These are phyloP conservation scores for Talaromyces trachyspermus DNA, from an alignment of 495 filamentous ascomycete species.

Conservation along the genomic window DNA sequence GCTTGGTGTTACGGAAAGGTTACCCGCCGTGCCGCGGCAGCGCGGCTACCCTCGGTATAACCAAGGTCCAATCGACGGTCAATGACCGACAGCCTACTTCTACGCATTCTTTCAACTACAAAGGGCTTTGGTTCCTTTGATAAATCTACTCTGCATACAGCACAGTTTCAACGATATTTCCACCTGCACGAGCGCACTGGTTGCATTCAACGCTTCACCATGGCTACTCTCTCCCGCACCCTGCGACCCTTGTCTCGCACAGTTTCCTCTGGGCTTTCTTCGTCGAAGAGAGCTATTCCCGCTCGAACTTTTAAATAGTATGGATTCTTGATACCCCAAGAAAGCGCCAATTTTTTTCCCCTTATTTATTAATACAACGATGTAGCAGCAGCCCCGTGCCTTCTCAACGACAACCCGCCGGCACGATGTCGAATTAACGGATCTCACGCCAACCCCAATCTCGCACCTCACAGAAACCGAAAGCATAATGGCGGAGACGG, in stretches of 20 bases:
- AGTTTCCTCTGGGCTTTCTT: conserved; percentile 32
- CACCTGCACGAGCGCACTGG: no score
- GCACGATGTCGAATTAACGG: conserved; percentile 55
- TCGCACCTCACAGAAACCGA: conserved; percentile 89
- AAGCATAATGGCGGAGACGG: conserved; percentile 76
- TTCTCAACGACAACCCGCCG: conserved; percentile 63
- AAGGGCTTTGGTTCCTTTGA: no score
- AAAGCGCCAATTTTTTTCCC: neutral
- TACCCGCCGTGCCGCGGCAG: no score
- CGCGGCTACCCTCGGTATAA: no score
- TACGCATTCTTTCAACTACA: no score
- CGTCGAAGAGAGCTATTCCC: conserved; percentile 33
- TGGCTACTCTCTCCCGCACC: conserved; percentile 63
- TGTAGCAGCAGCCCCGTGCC: conserved; percentile 46
- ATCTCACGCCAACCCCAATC: conserved; percentile 84
- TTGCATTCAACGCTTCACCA: no score
- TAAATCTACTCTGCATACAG: no score
- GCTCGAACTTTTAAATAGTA: conserved; percentile 40
- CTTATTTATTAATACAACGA: neutral
- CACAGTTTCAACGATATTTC: no score
- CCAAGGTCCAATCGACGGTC: no score
- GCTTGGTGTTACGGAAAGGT: no score
- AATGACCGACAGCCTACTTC: no score
- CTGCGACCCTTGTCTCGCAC: conserved; percentile 63
- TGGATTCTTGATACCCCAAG: no score